A percentile compares a stretch with the other conserved stretches of the same genome.
Conservation (phyloP, 371 early-diverging fungal species). For the Mucor ambiguus region DNA sequence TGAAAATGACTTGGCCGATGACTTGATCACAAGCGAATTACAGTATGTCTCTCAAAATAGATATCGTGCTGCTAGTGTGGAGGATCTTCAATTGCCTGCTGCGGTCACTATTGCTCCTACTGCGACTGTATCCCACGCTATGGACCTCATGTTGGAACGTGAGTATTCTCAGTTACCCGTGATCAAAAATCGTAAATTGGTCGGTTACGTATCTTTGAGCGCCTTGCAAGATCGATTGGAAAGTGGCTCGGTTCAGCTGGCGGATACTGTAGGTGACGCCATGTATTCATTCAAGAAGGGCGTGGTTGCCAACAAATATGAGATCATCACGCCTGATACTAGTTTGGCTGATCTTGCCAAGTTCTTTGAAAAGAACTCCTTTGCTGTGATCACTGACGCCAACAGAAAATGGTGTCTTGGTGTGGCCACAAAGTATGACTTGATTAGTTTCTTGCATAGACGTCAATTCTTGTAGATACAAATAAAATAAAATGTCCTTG, state of each 20-base stretch:
- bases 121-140: slow-evolving; percentile 61
- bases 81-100: slow-evolving; percentile 84
- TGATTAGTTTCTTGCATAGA: slow-evolving; percentile 68
- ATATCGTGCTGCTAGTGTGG: slow-evolving; percentile 81
- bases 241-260: slow-evolving; percentile 44
- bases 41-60: slow-evolving; percentile 65
- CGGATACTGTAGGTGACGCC: slow-evolving; percentile 55
- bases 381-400: slow-evolving; percentile 83
- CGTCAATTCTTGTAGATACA: slow-evolving; percentile 41
- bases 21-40: slow-evolving; percentile 57
- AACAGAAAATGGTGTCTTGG: slow-evolving; percentile 84
- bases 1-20: slow-evolving; percentile 75
- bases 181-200: slow-evolving; percentile 66
- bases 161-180: slow-evolving; percentile 91
- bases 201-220: slow-evolving; percentile 79
- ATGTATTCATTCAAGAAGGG: slow-evolving; percentile 67
- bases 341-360: slow-evolving; percentile 75
- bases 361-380: slow-evolving; percentile 79
- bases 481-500: neutral
- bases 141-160: slow-evolving; percentile 78
- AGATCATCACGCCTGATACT: slow-evolving; percentile 81
- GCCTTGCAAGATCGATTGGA: slow-evolving; percentile 65
- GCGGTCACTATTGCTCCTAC: slow-evolving; percentile 73
- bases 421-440: slow-evolving; percentile 82
- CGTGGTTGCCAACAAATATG: slow-evolving; percentile 45